Conservation (phyloP, 306 rosid genomes). For the Quercus ilex region DNA sequence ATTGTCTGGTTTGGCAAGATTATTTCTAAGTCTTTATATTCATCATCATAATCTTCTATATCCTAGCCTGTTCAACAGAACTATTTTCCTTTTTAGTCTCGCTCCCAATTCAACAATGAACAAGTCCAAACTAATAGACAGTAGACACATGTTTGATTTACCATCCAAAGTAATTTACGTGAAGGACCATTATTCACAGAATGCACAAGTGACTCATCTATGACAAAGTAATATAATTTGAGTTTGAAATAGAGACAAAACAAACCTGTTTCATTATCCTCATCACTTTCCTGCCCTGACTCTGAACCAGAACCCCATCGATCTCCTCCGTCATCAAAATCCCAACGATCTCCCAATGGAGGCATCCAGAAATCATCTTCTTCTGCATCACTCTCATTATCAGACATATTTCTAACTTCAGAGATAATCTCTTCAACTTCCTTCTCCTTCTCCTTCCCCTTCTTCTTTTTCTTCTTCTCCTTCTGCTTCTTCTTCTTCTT, state of each 20-base stretch:
- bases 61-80: background rate
- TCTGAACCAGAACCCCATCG: constrained; percentile 76
- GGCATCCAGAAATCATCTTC: constrained; percentile 87
- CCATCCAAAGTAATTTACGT: background rate
- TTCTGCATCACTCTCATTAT: constrained; percentile 46
- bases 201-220: background rate
- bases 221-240: background rate
- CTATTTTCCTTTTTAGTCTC: background rate
- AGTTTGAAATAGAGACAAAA: constrained; percentile 6
- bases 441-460: constrained; percentile 21
- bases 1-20: background rate
- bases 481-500: constrained; percentile 32
- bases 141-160: background rate
- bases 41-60: background rate
- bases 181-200: background rate
- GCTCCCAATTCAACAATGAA: background rate
- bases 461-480: too few relatives aligned
- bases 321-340: constrained; percentile 70
- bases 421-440: constrained; percentile 45
- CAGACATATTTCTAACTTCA: constrained; percentile 38
- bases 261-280: constrained; percentile 50
- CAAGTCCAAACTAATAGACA: background rate
- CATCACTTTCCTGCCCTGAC: constrained; percentile 53
- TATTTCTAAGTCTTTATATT: background rate
- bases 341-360: constrained; percentile 87